Evolutionary conservation across 2,329 filamentous ascomycete species (phyloP), one percentile per base, ranked within the genome.

Genomic region (Furcasterigmium sp.): DNA sequence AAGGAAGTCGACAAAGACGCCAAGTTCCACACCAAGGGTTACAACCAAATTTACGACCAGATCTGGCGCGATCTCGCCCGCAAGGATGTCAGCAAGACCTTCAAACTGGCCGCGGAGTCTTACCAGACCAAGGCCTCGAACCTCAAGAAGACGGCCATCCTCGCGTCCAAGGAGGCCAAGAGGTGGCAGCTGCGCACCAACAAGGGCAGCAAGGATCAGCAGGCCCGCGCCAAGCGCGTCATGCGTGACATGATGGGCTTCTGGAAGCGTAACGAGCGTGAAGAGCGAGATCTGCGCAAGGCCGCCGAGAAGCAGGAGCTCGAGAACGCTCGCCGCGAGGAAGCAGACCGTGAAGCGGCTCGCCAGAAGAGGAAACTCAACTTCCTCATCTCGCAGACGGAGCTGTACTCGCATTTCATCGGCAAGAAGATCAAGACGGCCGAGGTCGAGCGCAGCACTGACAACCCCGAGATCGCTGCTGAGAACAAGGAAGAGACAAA

Each of bases 241-340:
- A 98, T 98, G 93, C 83, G 93, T 61, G 93, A 98, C 68, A 98
- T 98, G 93, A 93, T 96, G 79, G 83, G 87, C 45, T 98, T 97
- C 76, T 98, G 93, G 93, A 97, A 97, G 69, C 85, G 91, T 45
- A 98, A 98, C 62, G 93, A 98, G 65, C 86, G 91, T 42, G 93
- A 98, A 61, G 93, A 98, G 62, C 87, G 93, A 47, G 93, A 98
- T 62, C 74, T 94, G 51, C 84, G 93, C 53, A 94, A 95, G 70
- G 84, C 91, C 41, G 93, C 93, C 5, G 93, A 98, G 72, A 88
- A 85, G 62, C 90, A 95, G 63, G 93, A 97, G 68, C 79, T 98
- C 38, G 93, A 98, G 62, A 94, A 93, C 57, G 93, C 93, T 15
- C 91, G 93, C 67, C 94, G 91, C 68, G 91, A 91, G 47, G 93